Percentiles rank a stretch among this genome's conserved stretches.
These are phyloP conservation scores for Cardiospermum halicacabum DNA, from an alignment of 345 rosid species.

Conservation along the genomic window DNA sequence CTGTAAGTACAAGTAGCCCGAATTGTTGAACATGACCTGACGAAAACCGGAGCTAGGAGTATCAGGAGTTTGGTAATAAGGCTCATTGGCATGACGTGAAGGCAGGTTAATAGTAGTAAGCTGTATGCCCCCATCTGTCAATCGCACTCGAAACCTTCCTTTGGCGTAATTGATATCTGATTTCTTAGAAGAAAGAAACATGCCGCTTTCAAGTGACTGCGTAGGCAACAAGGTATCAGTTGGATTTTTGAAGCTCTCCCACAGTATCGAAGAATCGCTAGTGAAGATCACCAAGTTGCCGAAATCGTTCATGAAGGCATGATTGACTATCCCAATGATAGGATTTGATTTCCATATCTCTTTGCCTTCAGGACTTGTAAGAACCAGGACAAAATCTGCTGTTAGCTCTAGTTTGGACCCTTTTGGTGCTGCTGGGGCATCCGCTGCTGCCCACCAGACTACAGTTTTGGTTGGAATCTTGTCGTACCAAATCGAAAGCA, in stretches of 20 bases:
- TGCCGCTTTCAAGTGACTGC: not conserved
- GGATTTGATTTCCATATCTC: not conserved
- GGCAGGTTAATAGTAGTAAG: slow-evolving; percentile 14
- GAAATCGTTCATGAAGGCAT: not conserved
- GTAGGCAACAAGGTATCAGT: slow-evolving; percentile 12
- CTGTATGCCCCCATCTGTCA: slow-evolving; percentile 5
- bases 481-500: slow-evolving; percentile 27
- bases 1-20: slow-evolving; percentile 4
- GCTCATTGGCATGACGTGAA: not conserved
- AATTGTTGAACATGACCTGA: slow-evolving; percentile 7
- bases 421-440: slow-evolving; percentile 7
- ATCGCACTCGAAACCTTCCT: slow-evolving; percentile 1
- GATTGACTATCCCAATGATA: not conserved
- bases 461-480: slow-evolving; percentile 22
- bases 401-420: slow-evolving; percentile 25
- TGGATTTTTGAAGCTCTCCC: slow-evolving; percentile 6
- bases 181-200: not conserved
- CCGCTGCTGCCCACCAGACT: slow-evolving; percentile 21
- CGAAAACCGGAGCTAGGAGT: not conserved
- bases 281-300: slow-evolving; percentile 8
- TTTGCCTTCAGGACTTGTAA: slow-evolving; percentile 15
- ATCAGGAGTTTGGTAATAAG: not conserved
- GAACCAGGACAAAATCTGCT: slow-evolving; percentile 19
- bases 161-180: not conserved
- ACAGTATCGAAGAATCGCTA: not conserved